These are phyloP conservation scores for Moricandia arvensis DNA, from an alignment of 345 rosid species.

Conservation along the genomic window DNA sequence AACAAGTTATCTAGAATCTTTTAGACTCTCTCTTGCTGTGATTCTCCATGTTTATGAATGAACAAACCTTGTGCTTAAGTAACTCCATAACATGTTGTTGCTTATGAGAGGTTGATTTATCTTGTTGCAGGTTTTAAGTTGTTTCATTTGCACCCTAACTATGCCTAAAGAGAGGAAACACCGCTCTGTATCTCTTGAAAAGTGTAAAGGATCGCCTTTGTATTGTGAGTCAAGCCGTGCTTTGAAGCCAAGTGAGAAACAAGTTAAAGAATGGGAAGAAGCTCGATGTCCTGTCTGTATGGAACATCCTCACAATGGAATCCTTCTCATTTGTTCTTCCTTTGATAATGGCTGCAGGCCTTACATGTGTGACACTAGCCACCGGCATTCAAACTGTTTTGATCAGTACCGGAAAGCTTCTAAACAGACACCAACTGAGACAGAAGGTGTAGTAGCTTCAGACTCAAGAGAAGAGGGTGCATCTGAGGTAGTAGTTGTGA, in stretches of 20 bases:
- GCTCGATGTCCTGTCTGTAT: constrained; percentile 1
- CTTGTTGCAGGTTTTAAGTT: constrained; percentile 19
- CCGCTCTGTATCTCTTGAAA: background rate
- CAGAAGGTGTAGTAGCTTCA: background rate
- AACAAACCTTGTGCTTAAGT: background rate
- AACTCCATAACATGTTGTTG: background rate
- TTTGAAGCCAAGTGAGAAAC: background rate
- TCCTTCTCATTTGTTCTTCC: background rate
- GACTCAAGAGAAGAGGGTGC: background rate
- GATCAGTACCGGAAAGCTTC: background rate
- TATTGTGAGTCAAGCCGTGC: background rate
- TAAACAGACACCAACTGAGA: background rate
- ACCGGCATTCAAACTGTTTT: background rate
- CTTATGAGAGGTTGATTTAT: constrained; percentile 7
- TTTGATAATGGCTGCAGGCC: background rate
- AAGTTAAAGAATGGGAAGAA: background rate
- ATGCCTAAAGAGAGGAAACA: constrained; percentile 1
- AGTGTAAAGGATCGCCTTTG: background rate
- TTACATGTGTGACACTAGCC: background rate
- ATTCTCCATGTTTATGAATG: background rate
- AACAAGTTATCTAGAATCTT: background rate
- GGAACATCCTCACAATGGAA: background rate
- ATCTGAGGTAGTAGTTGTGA: background rate
- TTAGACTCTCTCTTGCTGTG: too few relatives aligned
- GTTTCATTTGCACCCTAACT: background rate